phyloP scores from a whole-genome alignment of 352 stramenopile genomes.

The Pythium aphanidermatum region DNA sequence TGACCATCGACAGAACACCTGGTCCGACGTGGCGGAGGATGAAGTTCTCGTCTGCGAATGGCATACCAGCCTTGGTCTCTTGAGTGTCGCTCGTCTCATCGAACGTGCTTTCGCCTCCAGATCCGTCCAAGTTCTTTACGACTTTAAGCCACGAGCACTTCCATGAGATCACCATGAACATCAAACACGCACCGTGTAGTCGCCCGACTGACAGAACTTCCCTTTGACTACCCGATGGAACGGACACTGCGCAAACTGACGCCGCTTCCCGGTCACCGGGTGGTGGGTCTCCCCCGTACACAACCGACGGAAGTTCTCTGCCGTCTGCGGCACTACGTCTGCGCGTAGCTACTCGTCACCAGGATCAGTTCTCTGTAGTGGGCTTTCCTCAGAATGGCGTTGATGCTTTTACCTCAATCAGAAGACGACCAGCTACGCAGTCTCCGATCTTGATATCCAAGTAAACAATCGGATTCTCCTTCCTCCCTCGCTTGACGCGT shows the following conservation, averaged over 20 bases:
- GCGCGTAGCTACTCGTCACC: slow-evolving; percentile 59
- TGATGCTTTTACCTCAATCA: slow-evolving; percentile 74
- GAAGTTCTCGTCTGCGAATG: slow-evolving; percentile 95
- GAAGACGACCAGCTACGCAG: slow-evolving; percentile 76
- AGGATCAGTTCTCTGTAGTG: not conserved
- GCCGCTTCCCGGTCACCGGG: slow-evolving; percentile 44
- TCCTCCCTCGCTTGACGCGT: not conserved
- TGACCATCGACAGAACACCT: slow-evolving; percentile 93
- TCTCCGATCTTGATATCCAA: slow-evolving; percentile 94
- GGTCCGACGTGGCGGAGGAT: slow-evolving; percentile 79
- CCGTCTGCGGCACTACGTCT: slow-evolving; percentile 93
- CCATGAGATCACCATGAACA: too few species aligned
- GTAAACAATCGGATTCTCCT: slow-evolving; percentile 89
- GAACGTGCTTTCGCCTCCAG: slow-evolving; percentile 87
- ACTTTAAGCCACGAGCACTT: too few species aligned
- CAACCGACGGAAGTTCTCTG: slow-evolving; percentile 95
- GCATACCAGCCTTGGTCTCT: slow-evolving; percentile 3
- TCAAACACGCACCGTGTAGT: slow-evolving; percentile 75
- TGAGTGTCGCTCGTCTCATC: slow-evolving; percentile 12
- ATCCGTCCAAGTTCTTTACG: slow-evolving; percentile 77
- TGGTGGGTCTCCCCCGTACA: slow-evolving; percentile 90
- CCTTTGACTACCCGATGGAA: slow-evolving; percentile 91
- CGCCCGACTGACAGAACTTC: slow-evolving; percentile 89
- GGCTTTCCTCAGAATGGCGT: not conserved
- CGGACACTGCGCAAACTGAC: slow-evolving; percentile 44